Base-by-base conservation (phyloP, 2,329 filamentous ascomycete genomes). In the Penicillium sp. region DNA sequence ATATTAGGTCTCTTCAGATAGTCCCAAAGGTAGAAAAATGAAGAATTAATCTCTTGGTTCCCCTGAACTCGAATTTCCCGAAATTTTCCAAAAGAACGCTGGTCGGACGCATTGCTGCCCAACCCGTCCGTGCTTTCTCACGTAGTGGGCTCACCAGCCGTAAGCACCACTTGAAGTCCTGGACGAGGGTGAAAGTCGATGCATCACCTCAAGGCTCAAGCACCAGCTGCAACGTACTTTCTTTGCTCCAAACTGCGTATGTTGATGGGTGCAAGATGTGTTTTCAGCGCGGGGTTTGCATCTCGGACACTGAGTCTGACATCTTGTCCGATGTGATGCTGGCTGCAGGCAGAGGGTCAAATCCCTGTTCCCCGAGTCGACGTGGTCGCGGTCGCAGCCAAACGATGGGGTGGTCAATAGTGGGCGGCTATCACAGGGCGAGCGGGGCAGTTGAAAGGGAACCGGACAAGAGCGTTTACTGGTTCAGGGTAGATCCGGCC, bases 71-170 rank as follows among this genome's bases (percentile, higher is more conserved):
- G 46, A 62, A 64, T 31, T 56, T 60, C 45, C 62, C 49, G 60
- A 60, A 57, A 56, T 44, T 41, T 55, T 56, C 60, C 57, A 58
- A 31, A 57, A 31, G 62, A 56, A 60, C 60, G 52, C 46, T 56
- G 41, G 49, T 54, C 55, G 44, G 31, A 65, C 68, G 71, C 71
- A 73, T 72, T 73, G 73, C 70, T 76, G 69, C 74, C 74, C 73
- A 76, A 76, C 69, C 63, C 71, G 69, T 67, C 49, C 57, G 60
- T 58, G 62, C 60, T 30, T 58, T 23, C 29, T 21, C 29, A 11
- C 21, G 15, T 26, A 30, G 17, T 21, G 50, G 31, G 50, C 46
- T 26, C 8, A 23, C 46, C 46, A 23, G 49, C 13, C 19, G 45
- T 49, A 48, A 56, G 41, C 23, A 48, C 35, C 35, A 41, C 11